Conservation (phyloP, 352 stramenopile species). For the Phytophthora pseudosyringae region DNA sequence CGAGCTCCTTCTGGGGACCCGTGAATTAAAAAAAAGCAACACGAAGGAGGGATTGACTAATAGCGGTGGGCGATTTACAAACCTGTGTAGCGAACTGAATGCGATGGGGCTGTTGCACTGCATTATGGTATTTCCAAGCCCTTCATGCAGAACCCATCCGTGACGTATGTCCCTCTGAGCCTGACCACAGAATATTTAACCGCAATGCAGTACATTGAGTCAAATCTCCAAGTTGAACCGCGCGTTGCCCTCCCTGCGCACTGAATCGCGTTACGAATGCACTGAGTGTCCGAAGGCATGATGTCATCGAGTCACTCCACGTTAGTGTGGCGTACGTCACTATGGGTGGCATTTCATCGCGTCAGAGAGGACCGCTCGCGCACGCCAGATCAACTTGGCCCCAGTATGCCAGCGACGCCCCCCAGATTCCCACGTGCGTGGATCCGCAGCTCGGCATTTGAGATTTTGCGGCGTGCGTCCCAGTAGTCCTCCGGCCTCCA, state of each 20-base stretch:
- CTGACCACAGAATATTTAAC: slow-evolving; percentile 6
- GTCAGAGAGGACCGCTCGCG: too few relatives aligned
- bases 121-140: too few relatives aligned
- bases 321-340: too few relatives aligned
- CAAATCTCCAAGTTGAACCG: not conserved
- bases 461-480: slow-evolving; percentile 44
- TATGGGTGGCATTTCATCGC: too few relatives aligned
- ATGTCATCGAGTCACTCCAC: slow-evolving; percentile 43
- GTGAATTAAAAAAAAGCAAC: too few relatives aligned
- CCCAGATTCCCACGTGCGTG: slow-evolving; percentile 18
- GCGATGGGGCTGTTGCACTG: too few relatives aligned
- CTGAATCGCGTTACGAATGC: slow-evolving; percentile 4
- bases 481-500: slow-evolving; percentile 14
- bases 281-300: slow-evolving; percentile 26
- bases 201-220: not conserved
- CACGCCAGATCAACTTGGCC: too few relatives aligned
- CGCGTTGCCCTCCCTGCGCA: not conserved
- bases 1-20: too few relatives aligned
- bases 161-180: slow-evolving; percentile 7
- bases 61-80: too few relatives aligned
- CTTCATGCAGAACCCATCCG: not conserved
- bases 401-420: slow-evolving; percentile 1
- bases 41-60: too few relatives aligned
- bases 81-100: too few relatives aligned
- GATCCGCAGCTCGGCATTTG: slow-evolving; percentile 38